Conservation (phyloP, 371 early-diverging fungal genomes). For the Lichtheimia ornata region DNA sequence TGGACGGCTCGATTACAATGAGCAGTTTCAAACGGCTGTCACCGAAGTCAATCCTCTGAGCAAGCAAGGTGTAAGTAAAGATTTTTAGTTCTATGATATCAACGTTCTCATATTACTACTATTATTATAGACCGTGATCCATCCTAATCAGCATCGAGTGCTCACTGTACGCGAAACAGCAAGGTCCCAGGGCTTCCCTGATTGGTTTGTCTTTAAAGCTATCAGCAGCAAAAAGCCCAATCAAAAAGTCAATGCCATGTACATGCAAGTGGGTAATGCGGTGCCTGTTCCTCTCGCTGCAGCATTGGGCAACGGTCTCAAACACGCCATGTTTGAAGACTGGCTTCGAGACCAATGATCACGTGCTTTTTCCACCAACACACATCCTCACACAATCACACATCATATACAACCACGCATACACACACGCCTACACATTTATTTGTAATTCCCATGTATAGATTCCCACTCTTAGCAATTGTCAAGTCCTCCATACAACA, state of each 20-base stretch:
- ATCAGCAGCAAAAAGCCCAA: slow-evolving; percentile 12
- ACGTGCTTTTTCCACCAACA: too few relatives aligned
- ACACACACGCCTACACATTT: too few relatives aligned
- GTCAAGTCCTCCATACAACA: too few relatives aligned
- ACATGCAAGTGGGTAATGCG: slow-evolving; percentile 65
- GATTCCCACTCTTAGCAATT: too few relatives aligned
- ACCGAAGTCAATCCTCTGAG: slow-evolving; percentile 60
- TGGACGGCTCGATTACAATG: slow-evolving; percentile 53
- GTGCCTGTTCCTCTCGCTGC: slow-evolving; percentile 60
- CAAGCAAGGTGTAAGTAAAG: slow-evolving; percentile 44
- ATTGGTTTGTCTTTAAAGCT: slow-evolving; percentile 49
- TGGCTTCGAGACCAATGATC: slow-evolving; percentile 2
- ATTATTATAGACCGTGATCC: slow-evolving; percentile 49
- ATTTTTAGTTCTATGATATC: neutral
- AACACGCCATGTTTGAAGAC: slow-evolving; percentile 40
- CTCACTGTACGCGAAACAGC: slow-evolving; percentile 61
- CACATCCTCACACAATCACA: too few relatives aligned
- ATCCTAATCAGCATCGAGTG: slow-evolving; percentile 58
- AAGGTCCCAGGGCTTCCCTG: slow-evolving; percentile 68
- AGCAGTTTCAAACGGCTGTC: slow-evolving; percentile 52
- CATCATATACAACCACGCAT: too few relatives aligned
- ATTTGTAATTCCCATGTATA: too few relatives aligned
- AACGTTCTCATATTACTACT: neutral
- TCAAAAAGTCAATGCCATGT: slow-evolving; percentile 36
- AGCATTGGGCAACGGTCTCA: slow-evolving; percentile 44